A percentile compares a stretch with the other conserved stretches of the same genome.
Conservation (phyloP, 306 rosid species). For the Lathyrus sativus region DNA sequence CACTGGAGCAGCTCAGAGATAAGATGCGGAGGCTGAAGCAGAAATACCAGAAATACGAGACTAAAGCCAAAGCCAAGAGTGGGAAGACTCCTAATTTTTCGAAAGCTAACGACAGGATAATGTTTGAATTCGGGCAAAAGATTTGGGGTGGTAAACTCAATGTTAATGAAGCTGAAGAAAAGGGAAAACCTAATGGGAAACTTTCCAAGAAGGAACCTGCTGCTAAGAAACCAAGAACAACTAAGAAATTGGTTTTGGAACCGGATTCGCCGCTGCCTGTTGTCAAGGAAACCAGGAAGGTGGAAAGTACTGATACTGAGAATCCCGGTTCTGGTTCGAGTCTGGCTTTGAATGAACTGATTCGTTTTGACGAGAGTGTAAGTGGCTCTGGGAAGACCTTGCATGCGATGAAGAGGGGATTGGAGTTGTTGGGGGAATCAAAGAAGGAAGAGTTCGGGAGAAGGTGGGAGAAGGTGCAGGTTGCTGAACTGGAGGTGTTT, state of each 20-base stretch:
- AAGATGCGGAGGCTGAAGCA: constrained; percentile 64
- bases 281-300: not conserved
- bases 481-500: constrained; percentile 58
- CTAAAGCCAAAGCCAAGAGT: not conserved
- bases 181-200: constrained; percentile 40
- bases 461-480: constrained; percentile 51
- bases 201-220: constrained; percentile 43
- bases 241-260: constrained; percentile 14
- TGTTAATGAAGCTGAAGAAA: not conserved
- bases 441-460: constrained; percentile 53
- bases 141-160: constrained; percentile 45
- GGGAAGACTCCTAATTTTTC: not conserved
- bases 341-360: constrained; percentile 35
- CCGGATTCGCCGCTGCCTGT: not conserved
- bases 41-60: constrained; percentile 48
- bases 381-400: constrained; percentile 32
- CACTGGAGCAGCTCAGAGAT: constrained; percentile 46
- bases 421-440: constrained; percentile 42
- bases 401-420: constrained; percentile 44
- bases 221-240: constrained; percentile 9
- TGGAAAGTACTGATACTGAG: constrained; percentile 26
- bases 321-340: too few species aligned
- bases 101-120: constrained; percentile 44
- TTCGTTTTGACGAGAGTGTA: constrained; percentile 33
- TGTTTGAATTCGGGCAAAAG: constrained; percentile 52